Conservation (phyloP, 768 basidiomycete genomes). For the Collybia nuda region DNA sequence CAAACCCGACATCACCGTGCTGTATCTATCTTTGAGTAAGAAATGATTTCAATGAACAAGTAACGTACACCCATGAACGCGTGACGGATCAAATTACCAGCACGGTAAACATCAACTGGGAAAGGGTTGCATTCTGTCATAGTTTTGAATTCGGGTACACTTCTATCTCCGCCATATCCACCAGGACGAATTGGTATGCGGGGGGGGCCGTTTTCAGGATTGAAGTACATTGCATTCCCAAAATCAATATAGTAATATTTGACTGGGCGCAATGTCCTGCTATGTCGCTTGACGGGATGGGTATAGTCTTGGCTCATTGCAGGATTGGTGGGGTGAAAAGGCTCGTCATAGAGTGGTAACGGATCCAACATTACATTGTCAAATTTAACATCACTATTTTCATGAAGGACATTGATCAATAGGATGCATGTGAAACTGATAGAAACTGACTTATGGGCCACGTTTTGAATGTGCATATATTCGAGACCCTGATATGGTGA, state of each 20-base stretch:
- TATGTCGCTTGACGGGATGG: neutral
- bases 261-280: constrained; percentile 17
- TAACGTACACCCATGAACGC: constrained; percentile 7
- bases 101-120: constrained; percentile 32
- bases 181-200: constrained; percentile 23
- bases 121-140: constrained; percentile 24
- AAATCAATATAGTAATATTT: constrained; percentile 32
- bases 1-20: neutral
- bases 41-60: neutral
- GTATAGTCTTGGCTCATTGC: constrained; percentile 14
- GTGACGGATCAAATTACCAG: constrained; percentile 27
- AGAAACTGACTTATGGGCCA: neutral
- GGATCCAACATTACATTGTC: constrained; percentile 32
- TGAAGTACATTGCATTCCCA: constrained; percentile 24
- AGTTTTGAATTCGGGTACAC: constrained; percentile 26
- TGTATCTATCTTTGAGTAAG: neutral
- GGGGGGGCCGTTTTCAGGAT: constrained; percentile 21
- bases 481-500: neutral
- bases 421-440: neutral
- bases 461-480: neutral
- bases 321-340: constrained; percentile 17
- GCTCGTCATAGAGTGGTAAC: constrained; percentile 11
- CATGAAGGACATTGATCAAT: neutral
- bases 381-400: neutral
- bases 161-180: constrained; percentile 34